These are phyloP conservation scores for Thalassiosira profunda DNA, from an alignment of 108 stramenopile species.

Conservation along the genomic window DNA sequence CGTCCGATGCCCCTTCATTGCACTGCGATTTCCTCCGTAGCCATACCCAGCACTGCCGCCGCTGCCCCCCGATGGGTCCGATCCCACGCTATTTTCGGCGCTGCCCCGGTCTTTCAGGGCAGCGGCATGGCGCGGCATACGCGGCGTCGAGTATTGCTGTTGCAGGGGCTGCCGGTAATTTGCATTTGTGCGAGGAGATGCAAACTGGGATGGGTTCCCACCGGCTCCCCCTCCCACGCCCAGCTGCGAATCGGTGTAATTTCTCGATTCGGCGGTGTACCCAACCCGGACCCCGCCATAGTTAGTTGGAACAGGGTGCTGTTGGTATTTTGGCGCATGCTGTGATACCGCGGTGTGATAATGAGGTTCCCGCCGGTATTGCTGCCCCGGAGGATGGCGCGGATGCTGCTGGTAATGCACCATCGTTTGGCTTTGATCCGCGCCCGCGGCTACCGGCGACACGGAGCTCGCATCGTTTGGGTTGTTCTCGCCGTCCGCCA, in stretches of 20 bases:
- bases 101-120: slow-evolving; percentile 43
- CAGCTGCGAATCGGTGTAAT: slow-evolving; percentile 20
- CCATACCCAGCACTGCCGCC: neutral
- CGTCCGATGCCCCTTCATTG: neutral
- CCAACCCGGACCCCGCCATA: neutral
- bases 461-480: slow-evolving; percentile 34
- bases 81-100: slow-evolving; percentile 35
- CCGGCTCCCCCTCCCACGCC: slow-evolving; percentile 11
- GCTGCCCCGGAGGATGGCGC: neutral
- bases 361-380: neutral
- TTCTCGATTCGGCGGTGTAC: slow-evolving; percentile 1
- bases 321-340: slow-evolving; percentile 6
- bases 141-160: slow-evolving; percentile 6
- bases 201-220: no score
- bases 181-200: no score
- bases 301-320: neutral
- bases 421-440: neutral
- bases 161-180: slow-evolving; percentile 3
- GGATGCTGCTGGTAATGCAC: slow-evolving; percentile 2
- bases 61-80: slow-evolving; percentile 4
- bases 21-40: neutral
- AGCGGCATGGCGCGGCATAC: slow-evolving; percentile 13
- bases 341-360: slow-evolving; percentile 1
- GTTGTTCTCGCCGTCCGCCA: slow-evolving; percentile 46
- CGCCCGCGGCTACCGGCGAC: neutral